A percentile compares a stretch with the other conserved stretches of the same genome.
These are phyloP conservation scores for Protostelium mycophagum DNA, from an alignment of 78 protist species.

Conservation along the genomic window DNA sequence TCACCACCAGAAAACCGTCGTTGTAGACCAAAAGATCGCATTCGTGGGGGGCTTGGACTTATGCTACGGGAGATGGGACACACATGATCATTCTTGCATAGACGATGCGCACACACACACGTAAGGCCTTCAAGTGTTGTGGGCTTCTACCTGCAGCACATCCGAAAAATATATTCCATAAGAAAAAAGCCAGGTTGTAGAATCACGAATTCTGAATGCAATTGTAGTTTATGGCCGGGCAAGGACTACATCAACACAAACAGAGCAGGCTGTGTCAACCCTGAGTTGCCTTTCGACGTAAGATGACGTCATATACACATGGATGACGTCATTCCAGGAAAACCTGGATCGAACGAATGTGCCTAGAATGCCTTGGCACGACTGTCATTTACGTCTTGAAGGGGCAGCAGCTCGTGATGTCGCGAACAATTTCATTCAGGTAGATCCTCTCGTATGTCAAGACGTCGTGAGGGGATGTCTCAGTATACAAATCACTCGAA, in stretches of 20 bases:
- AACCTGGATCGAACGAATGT: conserved; percentile 19
- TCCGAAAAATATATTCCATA: too few species aligned
- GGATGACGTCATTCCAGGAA: conserved; percentile 5
- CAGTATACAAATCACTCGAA: too few species aligned
- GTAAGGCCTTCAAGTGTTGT: conserved; percentile 7
- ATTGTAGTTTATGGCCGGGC: conserved; percentile 43
- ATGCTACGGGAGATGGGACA: conserved; percentile 53
- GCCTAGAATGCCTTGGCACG: conserved; percentile 73
- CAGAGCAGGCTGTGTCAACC: conserved; percentile 19
- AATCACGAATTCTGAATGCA: conserved; percentile 16
- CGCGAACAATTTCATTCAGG: conserved; percentile 67
- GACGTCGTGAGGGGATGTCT: too few species aligned
- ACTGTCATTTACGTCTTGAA: conserved; percentile 18
- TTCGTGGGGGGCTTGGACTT: conserved; percentile 67
- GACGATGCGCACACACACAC: conserved; percentile 12
- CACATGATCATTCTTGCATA: neutral
- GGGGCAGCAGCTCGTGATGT: conserved; percentile 52
- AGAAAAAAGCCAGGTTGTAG: too few species aligned
- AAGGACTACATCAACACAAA: conserved; percentile 37
- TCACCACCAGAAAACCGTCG: conserved; percentile 63
- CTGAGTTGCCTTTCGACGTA: neutral
- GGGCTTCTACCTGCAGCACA: too few species aligned
- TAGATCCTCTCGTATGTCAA: conserved; percentile 41
- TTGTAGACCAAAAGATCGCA: conserved; percentile 53
- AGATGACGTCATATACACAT: neutral